These are phyloP conservation scores for Aspergillus persii DNA, from an alignment of 2,329 filamentous ascomycete species.

Conservation along the genomic window DNA sequence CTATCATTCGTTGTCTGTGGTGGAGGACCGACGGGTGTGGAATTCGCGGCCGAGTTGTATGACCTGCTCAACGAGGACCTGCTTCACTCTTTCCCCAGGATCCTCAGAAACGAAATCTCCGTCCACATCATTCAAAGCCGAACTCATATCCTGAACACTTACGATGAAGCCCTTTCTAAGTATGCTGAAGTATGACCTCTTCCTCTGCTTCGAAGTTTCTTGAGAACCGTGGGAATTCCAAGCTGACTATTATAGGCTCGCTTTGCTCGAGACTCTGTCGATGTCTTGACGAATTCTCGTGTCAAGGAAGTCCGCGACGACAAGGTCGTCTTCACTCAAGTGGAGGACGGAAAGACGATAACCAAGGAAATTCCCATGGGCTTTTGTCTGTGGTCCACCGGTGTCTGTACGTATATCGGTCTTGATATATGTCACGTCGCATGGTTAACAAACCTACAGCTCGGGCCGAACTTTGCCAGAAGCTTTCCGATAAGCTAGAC, in stretches of 20 bases:
- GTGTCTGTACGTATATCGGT: slow-evolving; percentile 57
- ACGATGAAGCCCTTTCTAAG: slow-evolving; percentile 88
- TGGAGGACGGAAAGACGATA: slow-evolving; percentile 70
- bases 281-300: slow-evolving; percentile 87
- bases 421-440: neutral
- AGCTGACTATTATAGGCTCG: slow-evolving; percentile 51
- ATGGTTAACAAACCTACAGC: slow-evolving; percentile 38
- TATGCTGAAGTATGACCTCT: slow-evolving; percentile 69
- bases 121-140: slow-evolving; percentile 96
- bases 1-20: slow-evolving; percentile 96
- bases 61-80: slow-evolving; percentile 96
- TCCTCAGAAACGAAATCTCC: slow-evolving; percentile 95
- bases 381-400: slow-evolving; percentile 97
- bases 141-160: slow-evolving; percentile 94
- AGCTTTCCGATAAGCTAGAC: slow-evolving; percentile 71
- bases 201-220: neutral
- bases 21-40: slow-evolving; percentile 92
- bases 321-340: slow-evolving; percentile 85
- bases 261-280: slow-evolving; percentile 86
- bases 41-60: slow-evolving; percentile 94
- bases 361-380: slow-evolving; percentile 93
- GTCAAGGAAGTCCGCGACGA: slow-evolving; percentile 85
- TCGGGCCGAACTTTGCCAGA: slow-evolving; percentile 77
- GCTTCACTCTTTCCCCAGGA: slow-evolving; percentile 74
- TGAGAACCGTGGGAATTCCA: too few species aligned